Evolutionary conservation across 2,329 filamentous ascomycete species (phyloP).

Genomic region (Exophiala bonariae): DNA sequence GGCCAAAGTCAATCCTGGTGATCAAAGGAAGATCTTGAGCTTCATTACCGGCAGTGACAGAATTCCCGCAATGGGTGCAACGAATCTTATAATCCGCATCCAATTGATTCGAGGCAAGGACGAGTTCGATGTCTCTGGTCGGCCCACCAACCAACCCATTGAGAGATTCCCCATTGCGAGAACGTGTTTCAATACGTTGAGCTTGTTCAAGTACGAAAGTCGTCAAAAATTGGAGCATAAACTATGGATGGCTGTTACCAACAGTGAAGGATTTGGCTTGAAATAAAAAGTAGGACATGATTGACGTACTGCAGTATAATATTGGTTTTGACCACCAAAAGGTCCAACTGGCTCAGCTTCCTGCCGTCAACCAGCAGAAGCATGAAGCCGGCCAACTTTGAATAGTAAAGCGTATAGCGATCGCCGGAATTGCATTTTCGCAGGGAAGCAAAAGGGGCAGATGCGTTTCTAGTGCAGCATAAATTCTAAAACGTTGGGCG

Average conservation of each 20-base stretch:
- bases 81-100: constrained; percentile 67
- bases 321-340: too few species aligned
- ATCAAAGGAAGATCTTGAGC: constrained; percentile 75
- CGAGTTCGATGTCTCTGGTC: constrained; percentile 12
- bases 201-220: constrained; percentile 70
- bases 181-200: constrained; percentile 87
- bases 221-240: constrained; percentile 67
- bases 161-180: constrained; percentile 78
- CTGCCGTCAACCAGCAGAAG: too few species aligned
- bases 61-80: constrained; percentile 83
- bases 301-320: too few species aligned
- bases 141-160: constrained; percentile 49
- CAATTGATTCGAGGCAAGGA: constrained; percentile 24
- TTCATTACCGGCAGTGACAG: constrained; percentile 91
- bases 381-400: too few species aligned
- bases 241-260: constrained; percentile 83
- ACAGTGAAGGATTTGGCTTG: constrained; percentile 89
- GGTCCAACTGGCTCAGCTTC: too few species aligned
- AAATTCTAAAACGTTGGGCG: too few species aligned
- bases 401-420: too few species aligned
- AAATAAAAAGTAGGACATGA: constrained; percentile 53
- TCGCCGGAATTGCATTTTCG: too few species aligned
- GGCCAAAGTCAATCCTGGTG: constrained; percentile 59
- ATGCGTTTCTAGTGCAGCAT: too few species aligned
- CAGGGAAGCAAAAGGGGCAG: too few species aligned